Base-by-base conservation (phyloP, 108 stramenopile genomes). In the Pseudonitzschia pungens region DNA sequence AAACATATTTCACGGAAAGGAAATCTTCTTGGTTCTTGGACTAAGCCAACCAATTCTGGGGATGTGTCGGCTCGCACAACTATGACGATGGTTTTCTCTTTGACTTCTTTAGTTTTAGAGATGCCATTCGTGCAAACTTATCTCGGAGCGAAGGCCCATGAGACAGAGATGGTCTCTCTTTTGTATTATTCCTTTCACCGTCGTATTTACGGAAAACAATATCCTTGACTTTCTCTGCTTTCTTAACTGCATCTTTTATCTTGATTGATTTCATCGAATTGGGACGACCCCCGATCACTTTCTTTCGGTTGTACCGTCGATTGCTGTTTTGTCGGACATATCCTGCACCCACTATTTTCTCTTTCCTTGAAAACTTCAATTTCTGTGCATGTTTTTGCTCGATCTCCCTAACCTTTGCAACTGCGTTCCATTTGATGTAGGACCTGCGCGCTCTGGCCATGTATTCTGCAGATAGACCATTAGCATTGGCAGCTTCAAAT, bases 391-490 rank as follows among this genome's bases (percentile, higher is more conserved):
- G 31, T 7, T 12, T 59, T 26, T 26, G 15, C 24, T 59, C 58
- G 15, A 59, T 20, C 14, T 59, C 58, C 2, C 1, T 16, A 32
- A 59, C 31, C 58, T 59, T 59, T 16, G 58, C 58, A 16, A 59
- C 15, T 16, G 58, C 58, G 15, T 59, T 59, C 58, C 58, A 59
- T 26, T 59, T 16, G 3, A 31, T 9, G 24, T 59, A 59, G 29
- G 4, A 16, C 26, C 7, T 2, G 24, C 70, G 62, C n/a, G 65
- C 65, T 48, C 42, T 48, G 9, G 10, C 32, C 44, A 76, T 41
- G 57, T 70, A 76, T 28, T 68, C 63, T 8, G 75, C 48, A 42
- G 50, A 43, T 9, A 53, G 65, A 2, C 62, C 70, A 7, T 56
- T 55, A 2, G 65, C 65, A 27, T 59, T 65, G n/a, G 53, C 69